Base-by-base conservation (phyloP, 2,329 filamentous ascomycete species). In the Colletotrichum filicis region DNA sequence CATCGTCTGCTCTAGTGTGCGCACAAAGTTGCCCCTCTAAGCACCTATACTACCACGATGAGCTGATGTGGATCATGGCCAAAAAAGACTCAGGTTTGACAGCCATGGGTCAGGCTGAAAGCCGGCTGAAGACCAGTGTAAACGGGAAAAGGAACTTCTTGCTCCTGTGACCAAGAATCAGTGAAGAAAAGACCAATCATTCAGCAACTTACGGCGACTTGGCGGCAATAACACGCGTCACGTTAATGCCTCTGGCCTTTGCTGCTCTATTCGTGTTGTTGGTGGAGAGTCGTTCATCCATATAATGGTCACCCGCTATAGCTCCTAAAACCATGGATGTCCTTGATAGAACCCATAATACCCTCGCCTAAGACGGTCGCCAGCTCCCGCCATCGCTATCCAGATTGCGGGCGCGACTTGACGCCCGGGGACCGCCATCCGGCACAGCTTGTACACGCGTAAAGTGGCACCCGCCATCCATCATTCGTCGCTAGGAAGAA, bases 211-310 rank as follows among this genome's bases (percentile, higher is more conserved):
- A 53, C 26, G 11, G 59, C 53, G 52, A 42, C 68, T 74, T 63
- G 68, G 68, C 71, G 58, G 24, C 68, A 74, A 74, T 56, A 77
- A 61, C 61, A 74, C 66, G 75, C 73, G 72, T 77, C 75, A 78
- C 77, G 78, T 75, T 78, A 78, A 76, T 77, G 78, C 71, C 68
- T 59, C 30, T 26, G 59, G 26, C 24, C 53, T 56, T 12, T 67
- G 30, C 30, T 35, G 49, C 66, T 69, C 65, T 55, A 58, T 65
- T 62, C 62, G 67, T 49, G 69, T 68, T 24, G 52, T 11, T 26
- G 66, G 52, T 64, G 46, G 46, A 56, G 62, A 66, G 32, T 59
- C 65, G 71, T 60, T 74, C 79, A 57, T 30, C 61, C 74, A 71
- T 76, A 74, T 77, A 75, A 76, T 59, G 64, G 70, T 66, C 72